Percentiles rank a stretch among this genome's conserved stretches.
Conservation (phyloP, 2,329 filamentous ascomycete genomes). For the Lachnellula hyalina region DNA sequence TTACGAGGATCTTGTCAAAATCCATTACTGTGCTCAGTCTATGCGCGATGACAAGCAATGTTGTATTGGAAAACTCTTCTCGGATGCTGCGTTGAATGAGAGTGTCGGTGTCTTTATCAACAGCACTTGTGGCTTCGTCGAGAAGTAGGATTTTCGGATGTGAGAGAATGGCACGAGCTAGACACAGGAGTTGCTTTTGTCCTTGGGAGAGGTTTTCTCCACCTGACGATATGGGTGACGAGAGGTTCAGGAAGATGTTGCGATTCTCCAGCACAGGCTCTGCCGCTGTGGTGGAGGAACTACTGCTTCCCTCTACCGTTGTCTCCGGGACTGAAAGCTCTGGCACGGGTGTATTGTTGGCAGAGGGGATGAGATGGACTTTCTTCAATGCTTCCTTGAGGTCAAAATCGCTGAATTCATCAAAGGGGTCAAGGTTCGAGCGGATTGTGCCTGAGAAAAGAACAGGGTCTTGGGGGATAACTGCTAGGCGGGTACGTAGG, state of each 20-base stretch:
- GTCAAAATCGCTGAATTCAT: conserved; percentile 76
- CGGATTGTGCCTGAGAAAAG: conserved; percentile 83
- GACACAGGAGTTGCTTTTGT: conserved; percentile 87
- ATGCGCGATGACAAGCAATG: conserved; percentile 85
- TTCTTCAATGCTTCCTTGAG: conserved; percentile 78
- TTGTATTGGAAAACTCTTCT: conserved; percentile 75
- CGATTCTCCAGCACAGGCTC: background rate
- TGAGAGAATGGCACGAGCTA: conserved; percentile 81
- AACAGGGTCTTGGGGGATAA: conserved; percentile 58
- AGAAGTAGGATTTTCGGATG: conserved; percentile 85
- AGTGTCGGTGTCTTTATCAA: conserved; percentile 89
- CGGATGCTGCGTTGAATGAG: conserved; percentile 80
- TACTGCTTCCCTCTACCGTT: background rate
- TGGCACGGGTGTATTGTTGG: background rate
- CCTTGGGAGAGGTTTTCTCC: conserved; percentile 50
- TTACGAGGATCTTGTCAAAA: conserved; percentile 89
- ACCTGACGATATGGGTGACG: background rate
- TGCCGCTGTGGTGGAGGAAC: background rate
- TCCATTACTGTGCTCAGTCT: conserved; percentile 80
- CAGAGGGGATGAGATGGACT: conserved; percentile 68
- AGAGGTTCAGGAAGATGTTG: background rate
- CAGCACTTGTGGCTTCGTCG: conserved; percentile 86
- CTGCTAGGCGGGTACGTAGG: conserved; percentile 26
- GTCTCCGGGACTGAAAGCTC: too few species aligned
- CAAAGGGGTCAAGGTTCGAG: conserved; percentile 86